Evolutionary conservation across 805 yeast genomes (phyloP), one percentile per base, ranked within the genome.

Genomic region (Hanseniaspora clermontiae): DNA sequence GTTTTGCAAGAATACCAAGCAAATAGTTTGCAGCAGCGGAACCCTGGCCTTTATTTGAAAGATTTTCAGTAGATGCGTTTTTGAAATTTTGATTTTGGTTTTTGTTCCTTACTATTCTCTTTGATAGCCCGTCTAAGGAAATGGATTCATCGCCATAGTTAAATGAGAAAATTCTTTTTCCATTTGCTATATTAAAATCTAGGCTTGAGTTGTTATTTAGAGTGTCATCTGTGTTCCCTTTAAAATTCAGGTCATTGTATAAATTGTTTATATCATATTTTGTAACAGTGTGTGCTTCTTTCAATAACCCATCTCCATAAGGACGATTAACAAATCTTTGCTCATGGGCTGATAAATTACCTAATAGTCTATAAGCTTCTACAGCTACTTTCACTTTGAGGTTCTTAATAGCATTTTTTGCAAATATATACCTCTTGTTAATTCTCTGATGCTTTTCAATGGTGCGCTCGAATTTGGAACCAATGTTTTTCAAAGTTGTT

Each of bases 101-200:
- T 32, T 46, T 46, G 31, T 32, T 43, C 34, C 48, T 43, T 31
- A 43, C 36, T 1, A n/a, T 31, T 43, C 15, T 43, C 34, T n/a
- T n/a, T 29, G 48, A 3, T 6, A 46, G 38, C 15, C 49, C 49
- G 17, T 46, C 39, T 32, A 46, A 17, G 10, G 38, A n/a, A 15
- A 46, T 46, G 8, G 49, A n/a, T 29, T 32, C 49, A 10, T 17
- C 9, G 6, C 19, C 39, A 17, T 46, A 14, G 12, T 27, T 11
- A 19, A 46, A 46, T 17, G 49, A 19, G 32, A 46, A 51, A 5
- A 51, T 43, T 43, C 55, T 43, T 43, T 34, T 51, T 5, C 55
- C 55, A 27, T 34, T 36, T 12, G 42, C n/a, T 17, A 51, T 31
- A 6, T 40, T 20, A 10, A 27, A 31, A 2, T 19, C 36, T 24